Evolutionary conservation across 306 rosid species (phyloP).

Genomic region (Canavalia ensiformis): DNA sequence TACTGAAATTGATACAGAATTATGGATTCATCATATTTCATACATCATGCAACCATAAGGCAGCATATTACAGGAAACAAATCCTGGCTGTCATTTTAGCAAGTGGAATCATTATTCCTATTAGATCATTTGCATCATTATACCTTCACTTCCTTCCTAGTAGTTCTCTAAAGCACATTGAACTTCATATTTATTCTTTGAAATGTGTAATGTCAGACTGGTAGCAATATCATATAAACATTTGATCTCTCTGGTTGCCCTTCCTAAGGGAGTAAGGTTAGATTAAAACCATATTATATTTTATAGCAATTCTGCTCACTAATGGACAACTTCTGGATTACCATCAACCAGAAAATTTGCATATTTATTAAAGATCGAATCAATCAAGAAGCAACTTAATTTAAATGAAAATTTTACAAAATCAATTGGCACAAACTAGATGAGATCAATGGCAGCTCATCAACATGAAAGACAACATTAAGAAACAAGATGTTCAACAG

Average conservation of each 20-base stretch:
- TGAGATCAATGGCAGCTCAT: background rate
- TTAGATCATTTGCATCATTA: background rate
- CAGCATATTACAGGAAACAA: slow-evolving; percentile 25
- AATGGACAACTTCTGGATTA: background rate
- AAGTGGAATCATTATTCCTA: background rate
- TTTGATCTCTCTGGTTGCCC: slow-evolving; percentile 7
- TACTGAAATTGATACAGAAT: background rate
- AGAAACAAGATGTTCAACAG: slow-evolving; percentile 14
- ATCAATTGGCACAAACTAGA: slow-evolving; percentile 29
- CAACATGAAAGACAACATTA: slow-evolving; percentile 7
- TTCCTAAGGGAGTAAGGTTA: slow-evolving; percentile 20
- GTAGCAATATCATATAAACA: slow-evolving; percentile 19
- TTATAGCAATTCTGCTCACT: background rate
- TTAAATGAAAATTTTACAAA: slow-evolving; percentile 14
- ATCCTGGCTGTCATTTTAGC: slow-evolving; percentile 19
- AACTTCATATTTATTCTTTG: slow-evolving; percentile 25
- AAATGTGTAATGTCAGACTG: background rate
- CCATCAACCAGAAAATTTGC: slow-evolving; percentile 16
- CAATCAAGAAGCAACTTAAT: background rate
- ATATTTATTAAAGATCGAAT: slow-evolving; percentile 11
- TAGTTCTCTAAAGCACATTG: slow-evolving; percentile 28
- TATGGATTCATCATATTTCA: slow-evolving; percentile 36
- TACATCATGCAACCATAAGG: slow-evolving; percentile 13
- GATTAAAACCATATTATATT: slow-evolving; percentile 7
- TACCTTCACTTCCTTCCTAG: slow-evolving; percentile 27